These are phyloP conservation scores for Rhodocollybia butyracea DNA, from an alignment of 768 basidiomycete genomes.

Conservation along the genomic window DNA sequence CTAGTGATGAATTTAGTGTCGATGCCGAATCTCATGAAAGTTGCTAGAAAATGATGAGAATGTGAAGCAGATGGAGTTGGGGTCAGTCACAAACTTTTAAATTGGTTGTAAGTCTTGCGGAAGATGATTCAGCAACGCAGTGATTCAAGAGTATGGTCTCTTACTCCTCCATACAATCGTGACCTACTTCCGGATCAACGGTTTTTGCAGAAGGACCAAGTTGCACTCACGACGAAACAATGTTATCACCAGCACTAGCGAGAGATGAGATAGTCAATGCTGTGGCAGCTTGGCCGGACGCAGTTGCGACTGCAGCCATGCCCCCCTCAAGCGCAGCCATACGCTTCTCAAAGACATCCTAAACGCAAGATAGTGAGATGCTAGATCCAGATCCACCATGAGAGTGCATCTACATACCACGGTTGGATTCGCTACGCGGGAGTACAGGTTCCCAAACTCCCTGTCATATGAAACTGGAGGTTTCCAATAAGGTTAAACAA, in stretches of 20 bases:
- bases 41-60: no score
- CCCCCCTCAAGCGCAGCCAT: conserved; percentile 56
- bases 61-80: no score
- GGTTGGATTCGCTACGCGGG: conserved; percentile 66
- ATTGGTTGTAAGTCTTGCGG: conserved; percentile 54
- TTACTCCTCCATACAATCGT: no score
- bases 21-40: conserved; percentile 54
- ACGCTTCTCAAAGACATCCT: conserved; percentile 55
- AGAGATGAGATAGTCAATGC: conserved; percentile 55
- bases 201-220: no score
- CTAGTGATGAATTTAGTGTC: conserved; percentile 48
- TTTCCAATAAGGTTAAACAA: no score
- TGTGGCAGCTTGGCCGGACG: conserved; percentile 62
- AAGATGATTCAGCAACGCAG: not conserved
- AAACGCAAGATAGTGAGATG: no score
- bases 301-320: conserved; percentile 43
- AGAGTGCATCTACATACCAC: no score
- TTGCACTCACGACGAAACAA: conserved; percentile 51
- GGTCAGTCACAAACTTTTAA: conserved; percentile 43
- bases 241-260: conserved; percentile 57
- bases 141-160: no score
- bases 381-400: no score
- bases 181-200: no score
- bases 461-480: conserved; percentile 21
- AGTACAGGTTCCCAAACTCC: conserved; percentile 59